Evolutionary conservation across 2,329 filamentous ascomycete genomes (phyloP).

Genomic region (Nothophoma quercina): DNA sequence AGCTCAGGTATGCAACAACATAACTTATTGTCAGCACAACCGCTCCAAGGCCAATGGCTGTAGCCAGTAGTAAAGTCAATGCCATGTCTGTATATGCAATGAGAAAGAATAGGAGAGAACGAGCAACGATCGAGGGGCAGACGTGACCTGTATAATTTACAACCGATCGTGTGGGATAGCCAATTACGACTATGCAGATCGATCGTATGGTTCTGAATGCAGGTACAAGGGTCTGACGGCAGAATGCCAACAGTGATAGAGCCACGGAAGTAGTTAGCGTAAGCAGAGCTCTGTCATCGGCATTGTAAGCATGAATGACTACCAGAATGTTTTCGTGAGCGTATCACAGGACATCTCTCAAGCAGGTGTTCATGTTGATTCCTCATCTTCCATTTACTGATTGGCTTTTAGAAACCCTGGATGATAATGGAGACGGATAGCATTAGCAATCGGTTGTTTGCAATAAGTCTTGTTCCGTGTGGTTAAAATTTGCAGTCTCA

Average conservation of each 20-base stretch:
- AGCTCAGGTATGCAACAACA: slow-evolving; percentile 34
- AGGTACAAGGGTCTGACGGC: neutral
- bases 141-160: slow-evolving; percentile 17
- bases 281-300: neutral
- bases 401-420: no score
- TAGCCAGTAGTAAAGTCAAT: slow-evolving; percentile 23
- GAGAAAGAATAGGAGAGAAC: neutral
- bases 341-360: neutral
- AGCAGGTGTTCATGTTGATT: neutral
- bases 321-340: neutral
- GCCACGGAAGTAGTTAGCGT: neutral
- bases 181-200: slow-evolving; percentile 1
- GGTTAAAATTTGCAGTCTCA: neutral
- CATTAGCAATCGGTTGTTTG: neutral
- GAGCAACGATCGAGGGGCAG: slow-evolving; percentile 3
- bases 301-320: neutral
- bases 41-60: slow-evolving; percentile 21
- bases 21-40: slow-evolving; percentile 28
- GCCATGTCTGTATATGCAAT: slow-evolving; percentile 15
- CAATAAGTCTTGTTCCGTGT: neutral
- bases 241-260: neutral
- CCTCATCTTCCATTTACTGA: neutral
- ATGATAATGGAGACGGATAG: neutral
- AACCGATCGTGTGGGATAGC: slow-evolving; percentile 3
- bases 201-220: neutral